Evolutionary conservation across 2,329 filamentous ascomycete species (phyloP).

Genomic region (Beauveria caledonica): DNA sequence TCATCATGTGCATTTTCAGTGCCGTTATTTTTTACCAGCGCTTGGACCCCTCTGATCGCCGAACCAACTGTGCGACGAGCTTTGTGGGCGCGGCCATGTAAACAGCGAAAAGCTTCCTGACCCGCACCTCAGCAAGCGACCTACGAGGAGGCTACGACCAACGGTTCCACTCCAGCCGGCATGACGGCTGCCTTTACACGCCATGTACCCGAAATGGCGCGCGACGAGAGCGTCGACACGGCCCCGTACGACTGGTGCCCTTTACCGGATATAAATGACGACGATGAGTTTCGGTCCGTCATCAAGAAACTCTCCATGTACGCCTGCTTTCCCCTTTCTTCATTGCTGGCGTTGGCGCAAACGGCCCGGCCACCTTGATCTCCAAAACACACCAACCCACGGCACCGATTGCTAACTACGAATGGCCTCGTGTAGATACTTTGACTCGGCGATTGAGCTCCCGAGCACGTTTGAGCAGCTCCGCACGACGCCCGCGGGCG

Average conservation of each 20-base stretch:
- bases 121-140: neutral
- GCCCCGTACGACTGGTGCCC: slow-evolving; percentile 21
- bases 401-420: neutral
- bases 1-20: too few species aligned
- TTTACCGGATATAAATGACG: slow-evolving; percentile 48
- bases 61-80: too few species aligned
- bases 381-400: too few species aligned
- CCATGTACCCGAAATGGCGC: neutral
- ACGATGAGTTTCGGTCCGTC: slow-evolving; percentile 55
- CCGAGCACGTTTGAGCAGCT: slow-evolving; percentile 69
- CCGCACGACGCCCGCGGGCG: slow-evolving; percentile 55
- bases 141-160: neutral
- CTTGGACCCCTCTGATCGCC: too few species aligned
- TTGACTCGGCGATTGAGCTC: slow-evolving; percentile 52
- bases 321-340: slow-evolving; percentile 16
- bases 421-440: slow-evolving; percentile 37
- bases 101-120: neutral
- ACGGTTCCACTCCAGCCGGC: neutral
- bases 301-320: slow-evolving; percentile 60
- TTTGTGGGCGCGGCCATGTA: neutral
- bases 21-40: too few species aligned
- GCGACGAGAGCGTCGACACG: slow-evolving; percentile 6
- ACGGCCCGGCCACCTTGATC: too few species aligned
- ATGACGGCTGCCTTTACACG: neutral
- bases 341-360: too few species aligned